Evolutionary conservation across 768 basidiomycete genomes (phyloP), one percentile per base, ranked within the genome.

Genomic region (Xerocomellus dryophilus): DNA sequence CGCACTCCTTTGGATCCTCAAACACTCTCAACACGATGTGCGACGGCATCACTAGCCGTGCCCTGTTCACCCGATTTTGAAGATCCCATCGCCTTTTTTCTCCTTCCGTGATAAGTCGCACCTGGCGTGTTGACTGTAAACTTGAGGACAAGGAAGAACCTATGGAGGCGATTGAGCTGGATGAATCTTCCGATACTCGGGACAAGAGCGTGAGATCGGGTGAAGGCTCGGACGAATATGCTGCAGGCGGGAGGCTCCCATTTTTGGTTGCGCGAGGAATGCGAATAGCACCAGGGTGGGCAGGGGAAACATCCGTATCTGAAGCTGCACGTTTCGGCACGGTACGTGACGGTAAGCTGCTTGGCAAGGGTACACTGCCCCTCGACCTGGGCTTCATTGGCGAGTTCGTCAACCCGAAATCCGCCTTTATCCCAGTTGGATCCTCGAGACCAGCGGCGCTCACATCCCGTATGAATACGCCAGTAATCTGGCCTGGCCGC

Each of bases 401-500:
- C 2, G 57, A 47, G 36, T 45, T 20, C 0, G 44, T 48, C 38
- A 45, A 31, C 43, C 36, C 55, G 8, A 41, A 29, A 7, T 50
- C 47, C 3, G 43, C 29, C 38, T 43, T 47, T 3, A 62, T 68
- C 14, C 87, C 89, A 0, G 82, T 89, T 0, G 89, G 87, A 59
- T 90, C 86, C 3, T 79, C 78, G 7, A 89, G 69, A 34, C 55
- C 59, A 15, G 62, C 72, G 12, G 52, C 53, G 4, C 77, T 75
- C 14, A 86, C 89, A 61, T 96, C 90, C 20, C 96, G 81, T 40
- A 98, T 83, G 71, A 92, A 91, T 34, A 98, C 82, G 4, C 77
- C 92, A 5, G 86, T 72, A 35, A 98, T 78, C 63, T 90, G 89
- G 5, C 74, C 59, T 0, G 87, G 83, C 11, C 84, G 76, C 51